phyloP scores from a whole-genome alignment of 108 stramenopile species.

The Aureococcus anophagefferens region DNA sequence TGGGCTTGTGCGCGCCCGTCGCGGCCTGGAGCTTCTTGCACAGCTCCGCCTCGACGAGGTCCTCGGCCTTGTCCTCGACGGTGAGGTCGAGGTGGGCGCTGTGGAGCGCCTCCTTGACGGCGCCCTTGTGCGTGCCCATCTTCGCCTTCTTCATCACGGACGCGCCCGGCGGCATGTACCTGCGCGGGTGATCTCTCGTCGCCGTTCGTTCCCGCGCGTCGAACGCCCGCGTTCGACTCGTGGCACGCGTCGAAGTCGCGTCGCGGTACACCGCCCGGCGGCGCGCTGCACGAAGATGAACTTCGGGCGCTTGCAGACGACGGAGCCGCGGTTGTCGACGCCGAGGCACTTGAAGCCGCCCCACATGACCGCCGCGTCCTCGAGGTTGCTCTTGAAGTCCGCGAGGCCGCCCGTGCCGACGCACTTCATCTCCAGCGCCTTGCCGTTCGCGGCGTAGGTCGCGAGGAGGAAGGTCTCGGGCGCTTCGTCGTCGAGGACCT shows the following conservation, averaged over 20 bases:
- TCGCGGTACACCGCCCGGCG: no score
- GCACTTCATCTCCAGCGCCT: slow-evolving; percentile 4
- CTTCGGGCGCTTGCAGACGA: slow-evolving; percentile 18
- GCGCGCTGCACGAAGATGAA: slow-evolving; percentile 17
- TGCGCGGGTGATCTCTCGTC: no score
- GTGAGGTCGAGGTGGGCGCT: slow-evolving; percentile 16
- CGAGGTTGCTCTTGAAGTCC: slow-evolving; percentile 12
- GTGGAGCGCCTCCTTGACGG: slow-evolving; percentile 13
- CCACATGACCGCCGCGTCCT: slow-evolving; percentile 17
- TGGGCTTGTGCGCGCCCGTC: slow-evolving; percentile 17
- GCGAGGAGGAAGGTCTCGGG: background rate
- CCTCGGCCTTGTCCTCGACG: slow-evolving; percentile 9
- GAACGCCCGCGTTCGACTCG: no score
- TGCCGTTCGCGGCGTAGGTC: slow-evolving; percentile 1
- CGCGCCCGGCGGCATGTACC: slow-evolving; percentile 7
- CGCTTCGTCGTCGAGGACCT: no score
- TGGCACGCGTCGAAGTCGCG: no score
- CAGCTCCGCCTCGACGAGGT: background rate
- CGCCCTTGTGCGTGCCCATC: slow-evolving; percentile 24
- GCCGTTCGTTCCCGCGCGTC: no score
- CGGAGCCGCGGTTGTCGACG: slow-evolving; percentile 25
- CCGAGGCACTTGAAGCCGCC: slow-evolving; percentile 22
- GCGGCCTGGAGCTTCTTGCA: slow-evolving; percentile 10
- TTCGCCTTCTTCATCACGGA: slow-evolving; percentile 23
- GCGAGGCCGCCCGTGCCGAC: slow-evolving; percentile 14